Conservation (phyloP, 805 yeast genomes). For the Lachancea waltii region DNA sequence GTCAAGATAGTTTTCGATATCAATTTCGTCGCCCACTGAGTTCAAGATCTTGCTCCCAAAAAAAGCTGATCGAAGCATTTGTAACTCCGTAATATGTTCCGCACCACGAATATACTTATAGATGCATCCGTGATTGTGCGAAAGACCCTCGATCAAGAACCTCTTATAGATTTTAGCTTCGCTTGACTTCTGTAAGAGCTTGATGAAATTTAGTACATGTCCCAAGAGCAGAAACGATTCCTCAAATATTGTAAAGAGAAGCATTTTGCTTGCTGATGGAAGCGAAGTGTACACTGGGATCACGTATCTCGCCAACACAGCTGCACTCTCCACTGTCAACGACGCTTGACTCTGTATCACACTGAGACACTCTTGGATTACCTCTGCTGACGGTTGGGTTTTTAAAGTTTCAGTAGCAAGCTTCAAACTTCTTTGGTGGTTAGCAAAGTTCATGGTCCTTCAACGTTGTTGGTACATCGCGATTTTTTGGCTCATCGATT, state of each 20-base stretch:
- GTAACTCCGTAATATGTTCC: constrained; percentile 8
- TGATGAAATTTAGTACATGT: constrained; percentile 18
- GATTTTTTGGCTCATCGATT: no score
- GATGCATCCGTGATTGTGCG: constrained; percentile 10
- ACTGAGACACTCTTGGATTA: constrained; percentile 2
- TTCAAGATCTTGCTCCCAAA: constrained; percentile 33
- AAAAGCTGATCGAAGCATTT: constrained; percentile 17
- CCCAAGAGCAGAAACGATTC: constrained; percentile 15
- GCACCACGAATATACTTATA: constrained; percentile 11
- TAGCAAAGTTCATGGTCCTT: background rate
- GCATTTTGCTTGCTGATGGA: constrained; percentile 1
- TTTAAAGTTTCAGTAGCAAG: constrained; percentile 2
- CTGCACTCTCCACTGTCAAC: constrained; percentile 8
- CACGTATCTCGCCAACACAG: constrained; percentile 15
- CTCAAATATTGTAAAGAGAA: constrained; percentile 10
- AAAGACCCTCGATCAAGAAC: constrained; percentile 14
- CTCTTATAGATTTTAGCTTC: constrained; percentile 14
- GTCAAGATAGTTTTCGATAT: constrained; percentile 20
- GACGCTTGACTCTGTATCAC: background rate
- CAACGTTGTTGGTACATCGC: no score
- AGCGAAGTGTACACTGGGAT: constrained; percentile 26
- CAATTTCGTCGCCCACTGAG: constrained; percentile 14
- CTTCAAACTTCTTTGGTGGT: background rate
- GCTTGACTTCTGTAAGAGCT: constrained; percentile 10
- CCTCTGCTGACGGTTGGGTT: constrained; percentile 5